Percentiles rank a stretch among this genome's conserved stretches.
Evolutionary conservation across 495 filamentous ascomycete species (phyloP).

Genomic region (Aspergillus heteromorphus): DNA sequence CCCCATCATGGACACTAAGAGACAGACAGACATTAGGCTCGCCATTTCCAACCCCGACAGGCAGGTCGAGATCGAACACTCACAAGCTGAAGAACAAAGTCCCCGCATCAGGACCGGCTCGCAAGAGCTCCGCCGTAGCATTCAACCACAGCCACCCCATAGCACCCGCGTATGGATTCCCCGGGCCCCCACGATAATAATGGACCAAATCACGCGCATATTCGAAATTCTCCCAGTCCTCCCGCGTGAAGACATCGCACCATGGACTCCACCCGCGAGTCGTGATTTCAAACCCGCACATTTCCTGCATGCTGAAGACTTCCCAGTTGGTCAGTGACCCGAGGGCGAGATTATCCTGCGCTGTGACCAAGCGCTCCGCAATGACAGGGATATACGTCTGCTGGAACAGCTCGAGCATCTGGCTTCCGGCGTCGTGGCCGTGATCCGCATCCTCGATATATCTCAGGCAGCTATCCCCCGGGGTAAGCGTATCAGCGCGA

Average conservation of each 20-base stretch:
- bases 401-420: slow-evolving; percentile 42
- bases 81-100: slow-evolving; percentile 56
- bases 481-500: slow-evolving; percentile 53
- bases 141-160: slow-evolving; percentile 63
- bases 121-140: slow-evolving; percentile 48
- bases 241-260: slow-evolving; percentile 52
- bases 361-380: slow-evolving; percentile 33
- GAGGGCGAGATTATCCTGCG: slow-evolving; percentile 36
- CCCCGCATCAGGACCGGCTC: slow-evolving; percentile 42
- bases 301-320: slow-evolving; percentile 57
- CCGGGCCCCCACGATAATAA: slow-evolving; percentile 57
- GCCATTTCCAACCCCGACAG: too few relatives aligned
- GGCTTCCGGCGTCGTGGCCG: slow-evolving; percentile 47
- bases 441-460: slow-evolving; percentile 41
- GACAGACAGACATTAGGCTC: neutral
- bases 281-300: slow-evolving; percentile 56
- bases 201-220: slow-evolving; percentile 57
- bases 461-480: slow-evolving; percentile 51
- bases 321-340: slow-evolving; percentile 36
- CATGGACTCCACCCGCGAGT: slow-evolving; percentile 50
- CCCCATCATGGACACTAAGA: slow-evolving; percentile 53
- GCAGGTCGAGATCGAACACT: slow-evolving; percentile 18
- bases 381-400: slow-evolving; percentile 45
- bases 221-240: slow-evolving; percentile 54
- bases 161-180: slow-evolving; percentile 48